Evolutionary conservation across 2,329 filamentous ascomycete genomes (phyloP).

Genomic region (Juglanconis oblonga): DNA sequence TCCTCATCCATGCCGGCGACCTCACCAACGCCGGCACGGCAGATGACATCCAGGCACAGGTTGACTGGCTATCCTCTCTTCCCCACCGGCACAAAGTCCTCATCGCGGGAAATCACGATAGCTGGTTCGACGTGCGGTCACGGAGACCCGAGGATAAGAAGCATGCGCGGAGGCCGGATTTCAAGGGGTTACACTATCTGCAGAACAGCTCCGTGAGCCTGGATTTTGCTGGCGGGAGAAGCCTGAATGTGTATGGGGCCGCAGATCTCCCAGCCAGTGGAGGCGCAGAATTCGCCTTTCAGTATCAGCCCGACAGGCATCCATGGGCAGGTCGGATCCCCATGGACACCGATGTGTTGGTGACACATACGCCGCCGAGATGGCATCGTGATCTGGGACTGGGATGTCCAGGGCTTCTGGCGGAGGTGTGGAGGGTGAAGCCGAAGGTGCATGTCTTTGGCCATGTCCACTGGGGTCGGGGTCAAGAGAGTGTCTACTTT

Average conservation of each 20-base stretch:
- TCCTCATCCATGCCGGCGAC: constrained; percentile 89
- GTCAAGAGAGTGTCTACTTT: constrained; percentile 68
- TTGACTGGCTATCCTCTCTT: constrained; percentile 75
- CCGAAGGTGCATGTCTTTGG: constrained; percentile 80
- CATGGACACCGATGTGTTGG: constrained; percentile 68
- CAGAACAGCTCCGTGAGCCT: constrained; percentile 66
- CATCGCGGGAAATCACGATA: constrained; percentile 86
- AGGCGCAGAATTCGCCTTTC: constrained; percentile 71
- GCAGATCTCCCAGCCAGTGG: constrained; percentile 77
- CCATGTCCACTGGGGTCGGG: constrained; percentile 76
- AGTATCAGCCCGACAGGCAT: constrained; percentile 63
- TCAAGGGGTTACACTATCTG: constrained; percentile 71
- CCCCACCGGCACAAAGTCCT: constrained; percentile 79
- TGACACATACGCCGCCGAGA: constrained; percentile 80
- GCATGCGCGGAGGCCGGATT: constrained; percentile 54
- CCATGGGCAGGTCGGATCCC: constrained; percentile 74
- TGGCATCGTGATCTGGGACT: constrained; percentile 67
- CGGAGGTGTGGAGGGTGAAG: constrained; percentile 70
- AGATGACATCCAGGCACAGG: constrained; percentile 72
- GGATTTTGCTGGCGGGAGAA: constrained; percentile 56
- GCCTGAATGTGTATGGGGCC: constrained; percentile 73
- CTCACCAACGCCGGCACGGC: constrained; percentile 71
- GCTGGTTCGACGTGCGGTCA: constrained; percentile 71
- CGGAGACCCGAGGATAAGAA: constrained; percentile 54
- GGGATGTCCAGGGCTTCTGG: constrained; percentile 68